phyloP scores from a whole-genome alignment of 306 rosid species.

The Corylus americana region DNA sequence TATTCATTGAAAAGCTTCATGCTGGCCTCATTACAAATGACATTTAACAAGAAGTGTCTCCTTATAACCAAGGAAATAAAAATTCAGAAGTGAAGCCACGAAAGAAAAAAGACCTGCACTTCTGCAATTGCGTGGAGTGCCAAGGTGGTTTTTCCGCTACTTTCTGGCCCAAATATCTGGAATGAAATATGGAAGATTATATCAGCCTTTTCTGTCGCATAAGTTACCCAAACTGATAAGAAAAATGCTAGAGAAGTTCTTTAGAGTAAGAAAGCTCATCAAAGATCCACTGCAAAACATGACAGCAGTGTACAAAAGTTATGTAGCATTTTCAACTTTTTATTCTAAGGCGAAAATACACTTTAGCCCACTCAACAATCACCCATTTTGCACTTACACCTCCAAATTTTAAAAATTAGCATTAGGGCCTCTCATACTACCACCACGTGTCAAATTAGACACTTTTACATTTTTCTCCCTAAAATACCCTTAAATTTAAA shows the following conservation, averaged over 20 bases:
- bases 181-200: conserved; percentile 25
- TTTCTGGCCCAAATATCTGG: conserved; percentile 96
- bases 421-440: too few relatives aligned
- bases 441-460: too few relatives aligned
- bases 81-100: conserved; percentile 13
- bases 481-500: too few relatives aligned
- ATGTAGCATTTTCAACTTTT: background rate
- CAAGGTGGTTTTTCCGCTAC: conserved; percentile 97
- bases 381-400: too few relatives aligned
- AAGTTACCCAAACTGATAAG: conserved; percentile 2
- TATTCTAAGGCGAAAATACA: too few relatives aligned
- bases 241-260: conserved; percentile 1
- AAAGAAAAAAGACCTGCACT: conserved; percentile 70
- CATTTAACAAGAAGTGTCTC: background rate
- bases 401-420: too few relatives aligned
- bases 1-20: conserved; percentile 28
- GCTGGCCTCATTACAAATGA: conserved; percentile 26
- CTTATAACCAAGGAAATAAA: conserved; percentile 3
- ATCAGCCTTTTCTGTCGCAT: conserved; percentile 12
- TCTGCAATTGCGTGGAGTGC: conserved; percentile 99
- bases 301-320: background rate
- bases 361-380: background rate
- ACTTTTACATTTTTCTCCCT: too few relatives aligned
- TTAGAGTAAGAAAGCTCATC: background rate
- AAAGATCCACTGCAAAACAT: conserved; percentile 5